Evolutionary conservation across 306 rosid genomes (phyloP).

Genomic region (Quercus suber): DNA sequence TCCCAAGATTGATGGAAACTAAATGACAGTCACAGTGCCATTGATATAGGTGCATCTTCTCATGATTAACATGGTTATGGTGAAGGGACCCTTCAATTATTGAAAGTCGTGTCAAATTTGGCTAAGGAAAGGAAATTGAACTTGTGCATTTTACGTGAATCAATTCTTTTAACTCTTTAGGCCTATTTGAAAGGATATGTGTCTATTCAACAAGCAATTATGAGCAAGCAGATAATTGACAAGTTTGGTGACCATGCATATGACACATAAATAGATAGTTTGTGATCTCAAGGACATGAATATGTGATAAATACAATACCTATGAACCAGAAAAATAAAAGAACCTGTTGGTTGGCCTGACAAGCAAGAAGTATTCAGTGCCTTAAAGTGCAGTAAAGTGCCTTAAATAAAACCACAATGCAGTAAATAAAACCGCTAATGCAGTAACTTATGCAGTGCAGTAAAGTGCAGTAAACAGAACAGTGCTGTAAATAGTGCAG

Average conservation of each 20-base stretch:
- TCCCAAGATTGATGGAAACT: neutral
- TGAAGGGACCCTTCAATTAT: conserved; percentile 5
- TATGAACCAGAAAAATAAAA: neutral
- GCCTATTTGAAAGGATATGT: neutral
- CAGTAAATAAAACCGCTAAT: no score
- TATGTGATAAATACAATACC: neutral
- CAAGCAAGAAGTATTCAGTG: no score
- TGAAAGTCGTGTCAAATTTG: neutral
- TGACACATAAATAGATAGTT: neutral
- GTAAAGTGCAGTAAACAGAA: no score
- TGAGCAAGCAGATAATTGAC: neutral
- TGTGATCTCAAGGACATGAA: neutral
- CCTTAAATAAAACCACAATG: no score
- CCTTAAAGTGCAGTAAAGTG: no score
- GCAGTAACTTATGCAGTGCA: no score
- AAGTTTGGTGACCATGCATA: neutral
- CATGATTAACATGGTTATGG: neutral
- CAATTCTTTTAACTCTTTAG: neutral
- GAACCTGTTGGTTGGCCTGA: no score
- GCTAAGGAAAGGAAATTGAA: neutral
- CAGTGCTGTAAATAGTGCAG: no score
- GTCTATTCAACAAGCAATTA: neutral
- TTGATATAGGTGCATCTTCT: neutral
- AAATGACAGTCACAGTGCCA: neutral
- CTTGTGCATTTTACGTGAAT: neutral